Base-by-base conservation (phyloP, 805 yeast genomes). In the Candida insectorum region DNA sequence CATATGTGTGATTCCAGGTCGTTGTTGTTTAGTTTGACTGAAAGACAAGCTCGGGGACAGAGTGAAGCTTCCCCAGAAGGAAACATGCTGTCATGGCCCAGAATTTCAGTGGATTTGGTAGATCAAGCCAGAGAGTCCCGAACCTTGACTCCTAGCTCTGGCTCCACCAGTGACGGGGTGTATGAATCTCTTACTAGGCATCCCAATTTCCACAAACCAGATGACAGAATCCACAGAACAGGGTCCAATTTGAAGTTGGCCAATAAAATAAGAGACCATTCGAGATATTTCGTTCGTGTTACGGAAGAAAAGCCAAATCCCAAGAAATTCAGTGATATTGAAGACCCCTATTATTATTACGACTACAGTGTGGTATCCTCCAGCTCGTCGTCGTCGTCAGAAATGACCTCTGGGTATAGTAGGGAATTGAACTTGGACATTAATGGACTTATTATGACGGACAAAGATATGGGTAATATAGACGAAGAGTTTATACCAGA, bases 211-310 rank as follows among this genome's bases (percentile, higher is more conserved):
- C 33, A 35, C 23, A 43, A 38, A 26, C 11, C 16, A 6, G 45
- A 40, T 22, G 26, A 20, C 4, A 31, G 45, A 27, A 13, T 37
- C 14, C 29, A 31, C 15, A 25, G 33, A 11, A 24, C 27, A 10
- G 18, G 28, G 10, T 33, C 44, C 16, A 36, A 35, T 11, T 21
- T 42, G n/a, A 17, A 25, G 9, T 29, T 41, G 22, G 50, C 39
- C 7, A 26, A 36, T 4, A 38, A 42, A 30, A 36, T 44, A 4
- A 27, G 30, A 10, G 22, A 35, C 12, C 26, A 32, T 20, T 40
- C 49, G 4, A 39, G 50, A 29, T 46, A 46, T 16, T 44, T 42
- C 15, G 15, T 44, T 3, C n/a, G n/a, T n/a, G n/a, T n/a, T n/a
- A n/a, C n/a, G n/a, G n/a, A n/a, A n/a, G 26, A 26, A 23, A 19